Base-by-base conservation (phyloP, 2,329 filamentous ascomycete genomes). In the Aureobasidium sp. region DNA sequence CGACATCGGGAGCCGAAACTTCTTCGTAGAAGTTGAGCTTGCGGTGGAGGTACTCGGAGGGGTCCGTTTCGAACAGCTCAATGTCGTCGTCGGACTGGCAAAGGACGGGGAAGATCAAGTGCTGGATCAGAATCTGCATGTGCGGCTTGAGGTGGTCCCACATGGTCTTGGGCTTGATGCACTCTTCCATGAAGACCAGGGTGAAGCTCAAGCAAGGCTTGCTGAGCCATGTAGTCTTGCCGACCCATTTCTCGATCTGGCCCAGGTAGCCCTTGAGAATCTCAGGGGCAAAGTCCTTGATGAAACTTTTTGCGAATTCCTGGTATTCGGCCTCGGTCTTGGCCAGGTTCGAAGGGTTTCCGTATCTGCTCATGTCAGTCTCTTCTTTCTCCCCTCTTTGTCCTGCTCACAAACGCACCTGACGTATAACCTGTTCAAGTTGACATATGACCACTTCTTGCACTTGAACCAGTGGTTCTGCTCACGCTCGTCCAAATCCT, bases 391-490 rank as follows among this genome's bases (percentile, higher is more conserved):
- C 22, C 14, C 9, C 17, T 49, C 17, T 49, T 29, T 6, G 5
- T 8, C 6, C 0, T 39, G 20, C 2, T 3, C 12, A 2, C 11
- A 12, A n/a, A 49, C 56, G 11, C 34, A 59, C 56, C 56, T 68
- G 70, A 97, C 92, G 72, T 94, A 99, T 20, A 99, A 84, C 65
- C 94, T 85, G 78, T 99, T 99, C 69, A 99, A 78, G 76, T 97
- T 97, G 71, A 94, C 96, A 76, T 97, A 99, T 15, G 93, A 89
- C 94, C 94, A 97, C 77, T 99, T 99, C 86, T 97, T 97, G 66
- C 92, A 90, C 80, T 97, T 99, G 93, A 93, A 99, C 93, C 94
- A 99, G 75, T 97, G 91, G 73, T 96, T 92, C 70, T 88, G 84
- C 76, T 97, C 94, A 63, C 94, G 86, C 72, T 97, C 93, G 63